Evolutionary conservation across 1,284 basidiomycete species (phyloP), one percentile per base, ranked within the genome.

Genomic region (Ustilago nuda): DNA sequence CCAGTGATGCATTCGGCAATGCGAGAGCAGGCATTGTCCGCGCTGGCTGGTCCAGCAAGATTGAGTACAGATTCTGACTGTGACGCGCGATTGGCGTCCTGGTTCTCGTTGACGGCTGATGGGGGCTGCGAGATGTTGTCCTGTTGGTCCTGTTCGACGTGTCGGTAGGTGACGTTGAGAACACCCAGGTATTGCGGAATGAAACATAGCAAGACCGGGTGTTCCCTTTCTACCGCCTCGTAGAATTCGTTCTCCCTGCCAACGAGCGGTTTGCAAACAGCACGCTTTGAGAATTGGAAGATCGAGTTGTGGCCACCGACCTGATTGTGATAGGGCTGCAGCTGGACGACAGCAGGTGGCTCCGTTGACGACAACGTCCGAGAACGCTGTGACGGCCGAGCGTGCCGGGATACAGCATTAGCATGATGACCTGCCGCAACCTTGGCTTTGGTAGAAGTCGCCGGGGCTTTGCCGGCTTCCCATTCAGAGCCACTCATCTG

Each of bases 191-290:
- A 99, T 58, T 95, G 92, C 11, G 96, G 96, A 62, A 98, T 96
- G 84, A 95, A 99, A 3, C 91, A 92, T 9, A 99, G 89, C 27
- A 99, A 88, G 2, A 92, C 93, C 0, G 96, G 96, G 0, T 94
- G 93, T 79, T 95, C 93, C 27, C 91, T 89, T 86, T 99, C 96
- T 19, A 98, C 94, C 1, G 95, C 91, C 86, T 99, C 96, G 86
- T 99, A 99, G 85, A 99, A 98, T 56, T 98, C 89, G 85, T 99
- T 99, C 87, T 99, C 96, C 56, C 95, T 91, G 23, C 94, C 95
- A 15, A 98, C 94, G 9, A 99, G 90, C 19, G 96, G 96, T 94
- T 99, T 99, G 89, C 96, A 99, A 19, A 99, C 95, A 11, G 97
- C 96, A 61, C 95, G 90, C 80, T 94, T 94, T 2, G 96, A 98